These are phyloP conservation scores for Alternaria postmessia DNA, from an alignment of 2,329 filamentous ascomycete species.

Conservation along the genomic window DNA sequence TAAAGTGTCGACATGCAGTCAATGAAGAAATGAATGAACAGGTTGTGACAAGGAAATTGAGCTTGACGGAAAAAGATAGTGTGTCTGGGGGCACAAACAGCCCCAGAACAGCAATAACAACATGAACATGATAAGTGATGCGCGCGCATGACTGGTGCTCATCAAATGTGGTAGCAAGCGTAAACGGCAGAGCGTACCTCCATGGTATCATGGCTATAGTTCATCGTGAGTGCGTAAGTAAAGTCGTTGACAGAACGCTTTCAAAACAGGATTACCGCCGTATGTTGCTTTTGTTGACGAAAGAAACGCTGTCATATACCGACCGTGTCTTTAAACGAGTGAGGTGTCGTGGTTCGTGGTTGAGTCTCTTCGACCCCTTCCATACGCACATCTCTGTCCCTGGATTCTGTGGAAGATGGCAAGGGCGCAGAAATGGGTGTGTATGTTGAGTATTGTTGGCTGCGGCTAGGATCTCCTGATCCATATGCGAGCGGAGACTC, in stretches of 20 bases:
- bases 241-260: constrained; percentile 49
- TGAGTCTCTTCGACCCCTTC: constrained; percentile 51
- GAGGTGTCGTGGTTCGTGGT: constrained; percentile 51
- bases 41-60: constrained; percentile 30
- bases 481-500: constrained; percentile 44
- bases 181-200: constrained; percentile 47
- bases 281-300: constrained; percentile 48
- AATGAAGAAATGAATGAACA: constrained; percentile 27
- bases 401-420: constrained; percentile 42
- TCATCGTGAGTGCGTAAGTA: constrained; percentile 51
- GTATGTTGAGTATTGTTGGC: constrained; percentile 43
- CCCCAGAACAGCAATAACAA: constrained; percentile 15
- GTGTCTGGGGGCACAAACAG: constrained; percentile 19
- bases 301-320: constrained; percentile 52
- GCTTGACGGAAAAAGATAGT: constrained; percentile 22
- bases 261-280: constrained; percentile 51
- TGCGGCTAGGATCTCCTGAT: constrained; percentile 38
- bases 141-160: constrained; percentile 36
- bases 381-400: constrained; percentile 48
- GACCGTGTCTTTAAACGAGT: constrained; percentile 55
- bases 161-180: constrained; percentile 37
- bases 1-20: constrained; percentile 40
- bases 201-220: constrained; percentile 47
- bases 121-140: constrained; percentile 29
- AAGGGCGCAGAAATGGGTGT: constrained; percentile 49